Conservation (phyloP, 805 yeast species). For the Debaryomyces maramus region DNA sequence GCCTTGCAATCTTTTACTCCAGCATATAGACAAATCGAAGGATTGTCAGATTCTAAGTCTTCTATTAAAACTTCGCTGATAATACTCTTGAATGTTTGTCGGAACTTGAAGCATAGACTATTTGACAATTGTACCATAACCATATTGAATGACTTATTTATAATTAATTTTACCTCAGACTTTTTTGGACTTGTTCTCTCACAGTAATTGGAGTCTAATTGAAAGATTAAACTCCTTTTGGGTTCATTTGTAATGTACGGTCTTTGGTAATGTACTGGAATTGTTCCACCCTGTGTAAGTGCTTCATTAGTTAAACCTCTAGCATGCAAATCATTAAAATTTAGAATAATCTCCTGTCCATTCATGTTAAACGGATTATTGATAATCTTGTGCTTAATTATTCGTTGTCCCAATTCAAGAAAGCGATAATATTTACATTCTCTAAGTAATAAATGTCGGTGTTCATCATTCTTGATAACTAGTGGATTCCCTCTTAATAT, state of each 20-base stretch:
- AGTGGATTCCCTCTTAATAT: conserved; percentile 56
- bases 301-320: conserved; percentile 31
- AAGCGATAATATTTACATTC: conserved; percentile 82
- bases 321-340: conserved; percentile 45
- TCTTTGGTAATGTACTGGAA: conserved; percentile 28
- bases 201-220: conserved; percentile 22
- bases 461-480: conserved; percentile 49
- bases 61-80: conserved; percentile 14
- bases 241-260: conserved; percentile 37
- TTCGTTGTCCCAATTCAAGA: conserved; percentile 67
- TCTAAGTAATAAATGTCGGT: conserved; percentile 55
- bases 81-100: conserved; percentile 23
- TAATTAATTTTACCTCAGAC: conserved; percentile 32
- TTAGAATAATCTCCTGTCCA: conserved; percentile 57
- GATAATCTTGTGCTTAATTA: conserved; percentile 52
- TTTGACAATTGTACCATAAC: conserved; percentile 27
- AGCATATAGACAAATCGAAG: conserved; percentile 20
- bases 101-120: conserved; percentile 21
- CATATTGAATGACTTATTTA: conserved; percentile 27
- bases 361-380: conserved; percentile 49
- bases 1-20: conserved; percentile 29
- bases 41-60: conserved; percentile 17
- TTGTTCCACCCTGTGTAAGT: conserved; percentile 8
- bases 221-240: conserved; percentile 29
- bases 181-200: conserved; percentile 8